phyloP scores from a whole-genome alignment of 306 rosid species.

The Lathyrus sativus region DNA sequence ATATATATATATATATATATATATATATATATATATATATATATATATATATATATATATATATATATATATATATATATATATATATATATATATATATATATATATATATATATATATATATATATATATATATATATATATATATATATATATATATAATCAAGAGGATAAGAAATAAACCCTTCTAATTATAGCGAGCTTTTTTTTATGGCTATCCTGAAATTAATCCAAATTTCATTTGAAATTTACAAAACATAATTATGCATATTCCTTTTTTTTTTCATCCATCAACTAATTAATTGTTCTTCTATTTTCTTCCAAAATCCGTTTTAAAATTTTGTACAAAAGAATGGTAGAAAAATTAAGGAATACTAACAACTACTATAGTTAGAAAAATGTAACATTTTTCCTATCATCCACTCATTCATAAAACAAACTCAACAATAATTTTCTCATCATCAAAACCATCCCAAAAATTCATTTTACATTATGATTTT shows the following conservation, averaged over 20 bases:
- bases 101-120: no score
- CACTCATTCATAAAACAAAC: constrained; percentile 47
- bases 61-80: no score
- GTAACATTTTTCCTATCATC: constrained; percentile 45
- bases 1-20: no score
- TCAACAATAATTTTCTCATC: constrained; percentile 21
- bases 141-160: no score
- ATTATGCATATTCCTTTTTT: constrained; percentile 14
- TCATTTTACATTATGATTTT: constrained; percentile 10
- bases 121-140: no score
- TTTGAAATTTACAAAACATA: constrained; percentile 18
- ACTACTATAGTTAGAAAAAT: constrained; percentile 37
- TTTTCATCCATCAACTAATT: not conserved
- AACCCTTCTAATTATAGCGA: constrained; percentile 40
- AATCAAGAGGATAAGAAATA: not conserved
- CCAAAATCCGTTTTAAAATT: constrained; percentile 3
- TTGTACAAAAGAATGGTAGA: constrained; percentile 37
- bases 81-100: no score
- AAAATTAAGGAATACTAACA: constrained; percentile 33
- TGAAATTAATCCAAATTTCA: constrained; percentile 27
- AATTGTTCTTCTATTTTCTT: constrained; percentile 23
- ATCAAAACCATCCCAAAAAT: constrained; percentile 29
- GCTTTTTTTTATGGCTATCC: constrained; percentile 35
- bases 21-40: no score
- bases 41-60: no score